These are phyloP conservation scores for Stephania japonica DNA, from an alignment of 164 flowering plant species.

Conservation along the genomic window DNA sequence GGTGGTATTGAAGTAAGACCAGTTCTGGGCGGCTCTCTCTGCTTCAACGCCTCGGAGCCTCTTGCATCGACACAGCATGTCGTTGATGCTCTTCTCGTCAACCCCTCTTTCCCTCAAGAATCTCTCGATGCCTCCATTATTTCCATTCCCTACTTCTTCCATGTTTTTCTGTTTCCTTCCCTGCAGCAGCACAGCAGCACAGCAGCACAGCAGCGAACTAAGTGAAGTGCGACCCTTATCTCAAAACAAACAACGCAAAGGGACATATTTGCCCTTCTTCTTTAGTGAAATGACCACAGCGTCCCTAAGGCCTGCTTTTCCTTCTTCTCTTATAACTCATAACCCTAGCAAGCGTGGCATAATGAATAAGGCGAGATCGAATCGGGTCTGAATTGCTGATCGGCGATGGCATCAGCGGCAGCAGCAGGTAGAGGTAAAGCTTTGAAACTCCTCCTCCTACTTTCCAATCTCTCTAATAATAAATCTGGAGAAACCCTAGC, in stretches of 20 bases:
- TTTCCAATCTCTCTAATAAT: background rate
- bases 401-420: background rate
- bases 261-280: background rate
- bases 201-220: no score
- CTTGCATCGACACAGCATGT: conserved; percentile 77
- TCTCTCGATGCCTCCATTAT: conserved; percentile 51
- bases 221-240: no score
- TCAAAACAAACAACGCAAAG: background rate
- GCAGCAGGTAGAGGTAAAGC: background rate
- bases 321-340: background rate
- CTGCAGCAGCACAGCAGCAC: no score
- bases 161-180: conserved; percentile 22
- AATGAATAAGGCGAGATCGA: no score
- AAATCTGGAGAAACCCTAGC: background rate
- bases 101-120: conserved; percentile 83
- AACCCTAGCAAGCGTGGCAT: no score
- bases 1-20: conserved; percentile 70
- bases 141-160: conserved; percentile 37
- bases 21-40: conserved; percentile 69
- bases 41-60: conserved; percentile 43
- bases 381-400: no score
- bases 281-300: background rate
- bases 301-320: background rate
- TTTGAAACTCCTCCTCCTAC: background rate
- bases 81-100: conserved; percentile 53